These are phyloP conservation scores for Solanum chacoense DNA, from an alignment of 305 asterid species.

Conservation along the genomic window DNA sequence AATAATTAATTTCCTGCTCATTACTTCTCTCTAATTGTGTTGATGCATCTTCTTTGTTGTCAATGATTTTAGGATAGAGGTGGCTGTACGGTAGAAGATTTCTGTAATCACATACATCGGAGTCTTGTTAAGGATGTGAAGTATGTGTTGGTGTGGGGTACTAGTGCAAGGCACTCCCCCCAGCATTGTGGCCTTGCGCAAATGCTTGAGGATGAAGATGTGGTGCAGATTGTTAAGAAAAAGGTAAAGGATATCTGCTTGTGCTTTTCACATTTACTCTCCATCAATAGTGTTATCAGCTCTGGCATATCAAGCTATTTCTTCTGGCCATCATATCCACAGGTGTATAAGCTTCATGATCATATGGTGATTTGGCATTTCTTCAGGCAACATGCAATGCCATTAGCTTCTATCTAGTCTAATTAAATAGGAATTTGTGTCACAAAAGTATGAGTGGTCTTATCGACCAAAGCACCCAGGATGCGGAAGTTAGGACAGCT, in stretches of 20 bases:
- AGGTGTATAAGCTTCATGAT: not conserved
- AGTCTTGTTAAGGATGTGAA: conserved; percentile 90
- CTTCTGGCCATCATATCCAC: not conserved
- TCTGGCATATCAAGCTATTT: not conserved
- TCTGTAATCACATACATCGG: conserved; percentile 94
- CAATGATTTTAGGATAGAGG: conserved; percentile 78
- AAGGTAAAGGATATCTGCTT: conserved; percentile 40
- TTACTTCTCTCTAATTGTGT: not conserved
- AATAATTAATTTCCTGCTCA: not conserved
- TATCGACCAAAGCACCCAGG: not conserved
- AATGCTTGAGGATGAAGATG: conserved; percentile 80
- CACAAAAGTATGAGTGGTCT: not conserved
- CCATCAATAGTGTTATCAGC: not conserved
- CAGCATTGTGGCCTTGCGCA: conserved; percentile 95
- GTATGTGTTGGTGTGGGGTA: conserved; percentile 95
- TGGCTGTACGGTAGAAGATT: conserved; percentile 92
- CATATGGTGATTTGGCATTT: not conserved
- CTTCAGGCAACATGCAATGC: not conserved
- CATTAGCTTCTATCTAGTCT: not conserved
- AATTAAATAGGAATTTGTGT: not conserved
- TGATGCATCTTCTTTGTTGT: conserved; percentile 1
- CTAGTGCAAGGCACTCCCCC: conserved; percentile 89
- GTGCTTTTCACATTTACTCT: not conserved
- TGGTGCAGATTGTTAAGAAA: conserved; percentile 94
- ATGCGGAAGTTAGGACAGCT: not conserved